Evolutionary conservation across 2,329 filamentous ascomycete species (phyloP).

Genomic region (Monosporascus sp.): DNA sequence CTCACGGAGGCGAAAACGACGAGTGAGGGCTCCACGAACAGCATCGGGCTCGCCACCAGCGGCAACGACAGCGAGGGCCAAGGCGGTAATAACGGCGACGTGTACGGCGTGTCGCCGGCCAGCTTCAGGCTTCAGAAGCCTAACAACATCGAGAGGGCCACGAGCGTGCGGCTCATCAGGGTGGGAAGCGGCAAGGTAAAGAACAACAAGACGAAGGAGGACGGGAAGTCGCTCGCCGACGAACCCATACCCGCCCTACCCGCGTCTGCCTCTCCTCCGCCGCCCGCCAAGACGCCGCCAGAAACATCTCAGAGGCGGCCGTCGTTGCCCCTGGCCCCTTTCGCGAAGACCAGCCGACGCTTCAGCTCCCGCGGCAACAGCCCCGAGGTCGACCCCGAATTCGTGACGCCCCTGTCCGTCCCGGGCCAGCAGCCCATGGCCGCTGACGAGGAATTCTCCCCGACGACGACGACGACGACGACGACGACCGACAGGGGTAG

Average conservation of each 20-base stretch:
- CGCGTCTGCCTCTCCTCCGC: background rate
- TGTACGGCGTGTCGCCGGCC: slow-evolving; percentile 12
- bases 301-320: too few species aligned
- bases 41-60: slow-evolving; percentile 18
- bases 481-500: slow-evolving; percentile 2
- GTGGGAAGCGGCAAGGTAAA: slow-evolving; percentile 20
- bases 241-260: background rate
- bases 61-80: background rate
- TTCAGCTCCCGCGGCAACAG: too few species aligned
- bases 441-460: slow-evolving; percentile 1
- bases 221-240: slow-evolving; percentile 5
- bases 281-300: too few species aligned
- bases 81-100: slow-evolving; percentile 5
- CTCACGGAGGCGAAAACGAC: slow-evolving; percentile 15
- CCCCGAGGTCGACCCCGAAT: background rate
- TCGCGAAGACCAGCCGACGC: too few species aligned
- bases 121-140: slow-evolving; percentile 24
- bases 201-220: slow-evolving; percentile 8
- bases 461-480: background rate
- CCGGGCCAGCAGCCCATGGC: background rate
- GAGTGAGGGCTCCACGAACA: slow-evolving; percentile 8
- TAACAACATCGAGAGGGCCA: slow-evolving; percentile 19
- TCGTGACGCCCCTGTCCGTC: too few species aligned
- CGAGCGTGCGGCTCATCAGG: slow-evolving; percentile 23
- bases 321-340: too few species aligned